A percentile compares a stretch with the other conserved stretches of the same genome.
phyloP scores from a whole-genome alignment of 352 stramenopile genomes.

The Pythium graminicola region DNA sequence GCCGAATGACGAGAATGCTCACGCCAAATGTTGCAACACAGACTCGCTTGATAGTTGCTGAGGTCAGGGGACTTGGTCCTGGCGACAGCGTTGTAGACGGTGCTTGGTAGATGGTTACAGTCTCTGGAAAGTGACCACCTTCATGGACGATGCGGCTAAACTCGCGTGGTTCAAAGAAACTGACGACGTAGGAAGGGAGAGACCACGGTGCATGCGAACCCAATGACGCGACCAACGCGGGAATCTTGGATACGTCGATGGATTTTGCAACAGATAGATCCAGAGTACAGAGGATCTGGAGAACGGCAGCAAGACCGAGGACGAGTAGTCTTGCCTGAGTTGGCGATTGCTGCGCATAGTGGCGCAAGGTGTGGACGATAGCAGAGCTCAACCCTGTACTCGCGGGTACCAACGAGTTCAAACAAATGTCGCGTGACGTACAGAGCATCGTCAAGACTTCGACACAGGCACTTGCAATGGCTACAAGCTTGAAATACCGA shows the following conservation, averaged over 20 bases:
- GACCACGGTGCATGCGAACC: not conserved
- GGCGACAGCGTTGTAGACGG: not conserved
- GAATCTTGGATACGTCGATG: not conserved
- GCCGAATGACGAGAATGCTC: not conserved
- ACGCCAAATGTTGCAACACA: not conserved
- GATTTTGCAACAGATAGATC: not conserved
- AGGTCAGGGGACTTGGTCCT: not conserved
- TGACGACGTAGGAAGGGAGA: not conserved
- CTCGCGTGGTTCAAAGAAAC: not conserved
- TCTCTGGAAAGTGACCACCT: not conserved
- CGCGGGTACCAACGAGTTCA: not conserved
- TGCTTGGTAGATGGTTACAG: not conserved
- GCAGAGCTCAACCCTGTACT: not conserved
- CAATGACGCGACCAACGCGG: not conserved
- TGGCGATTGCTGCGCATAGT: not conserved
- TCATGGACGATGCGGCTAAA: constrained; percentile 1
- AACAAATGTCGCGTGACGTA: not conserved
- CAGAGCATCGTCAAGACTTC: not conserved
- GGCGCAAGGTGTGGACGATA: not conserved
- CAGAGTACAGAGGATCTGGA: not conserved
- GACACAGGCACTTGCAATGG: not conserved
- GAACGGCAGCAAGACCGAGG: not conserved
- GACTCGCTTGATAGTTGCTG: not conserved
- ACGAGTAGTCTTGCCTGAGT: not conserved
- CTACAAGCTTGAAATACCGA: not conserved